phyloP scores from a whole-genome alignment of 345 rosid genomes.

The Pugionium cornutum region DNA sequence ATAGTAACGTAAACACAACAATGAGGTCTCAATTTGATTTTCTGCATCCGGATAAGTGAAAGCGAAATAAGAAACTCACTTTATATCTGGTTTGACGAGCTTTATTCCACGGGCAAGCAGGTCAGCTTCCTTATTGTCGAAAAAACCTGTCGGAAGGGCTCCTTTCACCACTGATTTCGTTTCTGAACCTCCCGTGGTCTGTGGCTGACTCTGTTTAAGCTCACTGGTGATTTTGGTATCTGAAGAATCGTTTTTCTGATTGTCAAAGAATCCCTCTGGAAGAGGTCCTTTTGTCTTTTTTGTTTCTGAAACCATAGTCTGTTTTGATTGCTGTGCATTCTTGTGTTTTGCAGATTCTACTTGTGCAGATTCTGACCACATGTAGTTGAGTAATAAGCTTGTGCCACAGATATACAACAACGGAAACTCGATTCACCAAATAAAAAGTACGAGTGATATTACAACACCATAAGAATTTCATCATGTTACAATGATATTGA shows the following conservation, averaged over 20 bases:
- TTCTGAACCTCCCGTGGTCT: conserved; percentile 27
- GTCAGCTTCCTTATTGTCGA: conserved; percentile 69
- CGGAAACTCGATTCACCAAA: neutral
- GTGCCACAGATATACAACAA: neutral
- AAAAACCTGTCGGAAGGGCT: conserved; percentile 88
- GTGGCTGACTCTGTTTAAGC: conserved; percentile 30
- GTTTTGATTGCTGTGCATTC: conserved; percentile 37
- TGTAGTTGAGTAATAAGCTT: conserved; percentile 8
- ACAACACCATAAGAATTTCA: neutral
- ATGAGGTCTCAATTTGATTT: neutral
- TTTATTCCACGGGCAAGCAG: no score
- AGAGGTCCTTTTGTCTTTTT: conserved; percentile 59
- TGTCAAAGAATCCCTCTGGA: conserved; percentile 84
- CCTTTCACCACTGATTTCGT: conserved; percentile 43
- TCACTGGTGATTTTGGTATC: conserved; percentile 51
- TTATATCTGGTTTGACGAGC: no score
- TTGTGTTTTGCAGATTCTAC: conserved; percentile 20
- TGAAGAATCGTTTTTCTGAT: conserved; percentile 63
- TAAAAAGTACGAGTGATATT: neutral
- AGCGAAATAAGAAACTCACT: conserved; percentile 49
- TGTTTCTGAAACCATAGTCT: conserved; percentile 40
- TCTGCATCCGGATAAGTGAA: neutral
- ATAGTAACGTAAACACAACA: conserved; percentile 1
- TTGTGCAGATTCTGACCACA: conserved; percentile 7
- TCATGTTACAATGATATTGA: neutral